Conservation (phyloP, 140 eudicot species). For the Flaveria floridana region DNA sequence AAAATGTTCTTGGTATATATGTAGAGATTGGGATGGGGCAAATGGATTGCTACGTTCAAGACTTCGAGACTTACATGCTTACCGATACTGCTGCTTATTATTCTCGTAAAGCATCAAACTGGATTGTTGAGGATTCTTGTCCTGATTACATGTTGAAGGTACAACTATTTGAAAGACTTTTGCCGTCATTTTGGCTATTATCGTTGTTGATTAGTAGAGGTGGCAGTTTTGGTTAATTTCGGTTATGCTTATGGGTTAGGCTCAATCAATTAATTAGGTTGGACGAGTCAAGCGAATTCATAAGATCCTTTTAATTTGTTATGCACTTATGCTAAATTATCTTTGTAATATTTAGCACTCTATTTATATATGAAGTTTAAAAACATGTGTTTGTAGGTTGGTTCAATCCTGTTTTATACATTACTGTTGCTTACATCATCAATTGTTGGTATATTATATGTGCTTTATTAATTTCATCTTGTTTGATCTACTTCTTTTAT, state of each 20-base stretch:
- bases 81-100: conserved; percentile 61
- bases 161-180: neutral
- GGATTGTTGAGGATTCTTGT: conserved; percentile 64
- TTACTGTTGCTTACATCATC: neutral
- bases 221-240: neutral
- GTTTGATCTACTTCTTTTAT: conserved; percentile 10
- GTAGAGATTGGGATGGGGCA: conserved; percentile 56
- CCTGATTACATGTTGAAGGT: conserved; percentile 75
- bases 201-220: conserved; percentile 7
- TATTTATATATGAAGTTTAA: neutral
- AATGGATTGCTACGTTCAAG: conserved; percentile 50
- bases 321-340: neutral
- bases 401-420: neutral
- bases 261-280: neutral
- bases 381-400: neutral
- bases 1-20: conserved; percentile 46
- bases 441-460: neutral
- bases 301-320: neutral
- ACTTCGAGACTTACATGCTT: conserved; percentile 64
- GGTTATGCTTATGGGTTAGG: conserved; percentile 1
- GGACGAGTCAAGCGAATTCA: neutral
- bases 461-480: conserved; percentile 2
- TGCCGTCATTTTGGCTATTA: neutral
- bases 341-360: neutral
- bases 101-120: conserved; percentile 58